Percentiles rank a stretch among this genome's conserved stretches.
These are phyloP conservation scores for Rhizopogon vesiculosus DNA, from an alignment of 768 basidiomycete species.

Conservation along the genomic window DNA sequence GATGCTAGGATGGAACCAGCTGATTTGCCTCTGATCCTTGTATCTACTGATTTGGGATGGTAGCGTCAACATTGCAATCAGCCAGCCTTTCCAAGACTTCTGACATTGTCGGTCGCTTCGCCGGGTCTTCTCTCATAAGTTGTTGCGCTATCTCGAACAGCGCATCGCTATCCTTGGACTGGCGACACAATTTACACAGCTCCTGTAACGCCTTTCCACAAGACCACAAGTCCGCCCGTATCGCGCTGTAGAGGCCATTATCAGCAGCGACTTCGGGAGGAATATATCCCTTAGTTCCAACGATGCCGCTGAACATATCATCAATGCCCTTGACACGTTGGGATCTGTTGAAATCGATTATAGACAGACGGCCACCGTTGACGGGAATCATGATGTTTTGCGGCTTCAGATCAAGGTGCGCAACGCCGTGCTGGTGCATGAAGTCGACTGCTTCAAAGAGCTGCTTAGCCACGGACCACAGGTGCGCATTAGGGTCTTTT, in stretches of 20 bases:
- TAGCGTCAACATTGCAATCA: too few species aligned
- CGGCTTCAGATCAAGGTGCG: constrained; percentile 14
- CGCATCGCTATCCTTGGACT: background rate
- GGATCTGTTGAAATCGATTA: background rate
- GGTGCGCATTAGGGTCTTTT: background rate
- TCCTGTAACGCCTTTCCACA: background rate
- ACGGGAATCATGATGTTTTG: constrained; percentile 5
- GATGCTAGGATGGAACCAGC: too few species aligned
- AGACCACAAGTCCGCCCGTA: background rate
- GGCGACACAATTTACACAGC: background rate
- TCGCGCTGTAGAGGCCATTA: background rate
- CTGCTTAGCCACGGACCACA: background rate
- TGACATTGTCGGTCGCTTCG: background rate
- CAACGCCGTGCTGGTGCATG: constrained; percentile 12
- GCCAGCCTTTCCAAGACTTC: background rate
- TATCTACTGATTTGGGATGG: too few species aligned
- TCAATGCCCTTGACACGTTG: background rate
- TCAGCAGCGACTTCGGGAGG: background rate
- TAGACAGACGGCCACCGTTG: background rate
- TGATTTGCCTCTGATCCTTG: too few species aligned
- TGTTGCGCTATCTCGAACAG: background rate
- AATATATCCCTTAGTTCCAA: background rate
- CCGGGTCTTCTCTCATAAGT: background rate
- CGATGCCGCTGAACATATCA: background rate
- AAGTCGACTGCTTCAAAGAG: constrained; percentile 6